These are phyloP conservation scores for Staphylotrichum tortipilum DNA, from an alignment of 495 filamentous ascomycete genomes.

Conservation along the genomic window DNA sequence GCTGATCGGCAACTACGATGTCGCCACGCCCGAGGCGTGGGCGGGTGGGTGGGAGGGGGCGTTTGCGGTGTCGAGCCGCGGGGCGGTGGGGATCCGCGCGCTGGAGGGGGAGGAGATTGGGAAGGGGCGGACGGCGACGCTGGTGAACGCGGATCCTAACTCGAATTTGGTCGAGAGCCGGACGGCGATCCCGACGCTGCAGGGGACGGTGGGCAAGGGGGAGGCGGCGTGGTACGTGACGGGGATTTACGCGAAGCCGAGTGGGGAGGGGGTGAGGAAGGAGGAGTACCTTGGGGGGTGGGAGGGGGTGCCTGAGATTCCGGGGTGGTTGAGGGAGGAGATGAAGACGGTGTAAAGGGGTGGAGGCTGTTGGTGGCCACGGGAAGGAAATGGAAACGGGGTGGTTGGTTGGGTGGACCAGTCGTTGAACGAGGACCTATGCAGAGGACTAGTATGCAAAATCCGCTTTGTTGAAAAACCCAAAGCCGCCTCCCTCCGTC, in stretches of 20 bases:
- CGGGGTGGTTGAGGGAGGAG: conserved; percentile 45
- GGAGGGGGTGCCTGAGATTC: conserved; percentile 45
- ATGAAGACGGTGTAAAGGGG: conserved; percentile 18
- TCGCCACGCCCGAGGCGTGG: conserved; percentile 49
- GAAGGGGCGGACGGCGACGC: conserved; percentile 40
- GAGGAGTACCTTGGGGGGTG: conserved; percentile 45
- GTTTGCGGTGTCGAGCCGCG: conserved; percentile 56
- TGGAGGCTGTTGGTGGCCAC: background rate
- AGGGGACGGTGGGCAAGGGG: conserved; percentile 38
- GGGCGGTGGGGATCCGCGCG: conserved; percentile 62
- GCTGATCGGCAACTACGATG: conserved; percentile 49
- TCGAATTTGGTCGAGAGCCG: conserved; percentile 63
- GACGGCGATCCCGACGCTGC: conserved; percentile 60
- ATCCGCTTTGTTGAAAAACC: conserved; percentile 4
- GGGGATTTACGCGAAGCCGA: conserved; percentile 44
- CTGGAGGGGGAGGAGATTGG: conserved; percentile 28
- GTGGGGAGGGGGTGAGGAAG: conserved; percentile 27
- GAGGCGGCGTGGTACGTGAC: conserved; percentile 42
- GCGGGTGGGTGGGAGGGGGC: conserved; percentile 42
- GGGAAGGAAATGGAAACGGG: background rate
- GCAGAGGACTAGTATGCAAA: background rate
- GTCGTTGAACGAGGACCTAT: conserved; percentile 6
- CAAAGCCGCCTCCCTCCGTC: background rate
- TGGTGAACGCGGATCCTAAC: conserved; percentile 70
- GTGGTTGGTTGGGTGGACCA: background rate